Evolutionary conservation across 257 asterid genomes (phyloP), one percentile per base, ranked within the genome.

Genomic region (Galeopsis tetrahit): DNA sequence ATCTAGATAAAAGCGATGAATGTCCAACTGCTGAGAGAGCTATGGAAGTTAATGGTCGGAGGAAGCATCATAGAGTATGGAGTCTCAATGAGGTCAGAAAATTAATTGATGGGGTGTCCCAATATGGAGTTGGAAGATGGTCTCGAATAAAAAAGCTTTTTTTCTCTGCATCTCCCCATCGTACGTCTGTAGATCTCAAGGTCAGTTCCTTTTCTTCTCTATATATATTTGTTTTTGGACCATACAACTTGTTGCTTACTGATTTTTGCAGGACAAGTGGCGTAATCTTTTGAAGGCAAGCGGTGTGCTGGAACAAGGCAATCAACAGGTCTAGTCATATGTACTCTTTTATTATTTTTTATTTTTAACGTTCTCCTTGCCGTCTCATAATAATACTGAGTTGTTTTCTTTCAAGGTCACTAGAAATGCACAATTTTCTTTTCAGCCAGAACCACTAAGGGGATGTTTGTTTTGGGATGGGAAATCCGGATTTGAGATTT

Each of bases 101-200:
- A 76, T 82, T 95, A 83, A 83, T 92, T 13, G 99, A 95, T 40
- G 99, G 97, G 33, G 98, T 95, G 39, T 83, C 97, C 28, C 87
- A 95, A 71, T 82, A 81, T 71, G 98, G 98, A 44, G 98, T 95
- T 58, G 99, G 99, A 72, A 88, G 89, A 79, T 95, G 98, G 99
- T 90, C 93, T 66, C 86, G 88, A 46, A 92, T 95, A 72, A 95
- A 95, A 83, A 90, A 82, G 79, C 92, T 85, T 33, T 86, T 83
- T 69, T 95, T 95, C 81, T 62, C 96, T 9, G 70, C 95, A 21
- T 92, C 99, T 66, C 80, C 81, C 31, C 96, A 95, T 80, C 96
- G 99, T 69, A 92, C 98, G 5, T 84, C 96, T 52, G 98, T 92
- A 40, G 98, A 95, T 85, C 99, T 92, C 70, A 95, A 92, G 98